A percentile compares a stretch with the other conserved stretches of the same genome.
These are phyloP conservation scores for Sarocladiaceae sp. DNA, from an alignment of 2,329 filamentous ascomycete genomes.

Conservation along the genomic window DNA sequence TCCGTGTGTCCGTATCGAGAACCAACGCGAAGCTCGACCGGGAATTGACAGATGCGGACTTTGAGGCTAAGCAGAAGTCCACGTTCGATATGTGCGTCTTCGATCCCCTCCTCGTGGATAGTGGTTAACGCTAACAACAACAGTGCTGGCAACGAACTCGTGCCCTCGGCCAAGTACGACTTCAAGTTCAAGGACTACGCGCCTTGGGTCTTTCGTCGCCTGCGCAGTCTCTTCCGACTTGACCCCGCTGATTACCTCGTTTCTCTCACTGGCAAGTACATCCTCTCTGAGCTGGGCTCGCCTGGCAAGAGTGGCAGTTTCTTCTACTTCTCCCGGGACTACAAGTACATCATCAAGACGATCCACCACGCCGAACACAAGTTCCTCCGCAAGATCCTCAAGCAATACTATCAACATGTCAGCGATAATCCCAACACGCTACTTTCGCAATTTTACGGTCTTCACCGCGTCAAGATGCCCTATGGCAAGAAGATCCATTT, in stretches of 20 bases:
- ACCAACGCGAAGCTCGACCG: slow-evolving; percentile 96
- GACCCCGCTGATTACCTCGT: slow-evolving; percentile 98
- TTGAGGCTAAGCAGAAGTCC: slow-evolving; percentile 91
- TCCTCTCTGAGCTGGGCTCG: slow-evolving; percentile 91
- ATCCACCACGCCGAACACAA: slow-evolving; percentile 95
- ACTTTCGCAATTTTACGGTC: slow-evolving; percentile 93
- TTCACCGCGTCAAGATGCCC: slow-evolving; percentile 96
- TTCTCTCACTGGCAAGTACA: slow-evolving; percentile 97
- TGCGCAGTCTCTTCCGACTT: slow-evolving; percentile 79
- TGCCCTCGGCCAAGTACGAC: slow-evolving; percentile 97
- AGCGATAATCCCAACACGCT: slow-evolving; percentile 91
- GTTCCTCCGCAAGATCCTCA: slow-evolving; percentile 74
- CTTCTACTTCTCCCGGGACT: slow-evolving; percentile 98
- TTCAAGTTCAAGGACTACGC: slow-evolving; percentile 99
- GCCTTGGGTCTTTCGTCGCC: slow-evolving; percentile 96
- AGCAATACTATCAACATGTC: slow-evolving; percentile 91
- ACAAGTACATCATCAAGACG: slow-evolving; percentile 99
- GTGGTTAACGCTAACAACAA: slow-evolving; percentile 13
- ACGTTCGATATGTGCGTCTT: slow-evolving; percentile 88
- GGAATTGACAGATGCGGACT: slow-evolving; percentile 83
- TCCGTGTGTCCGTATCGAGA: slow-evolving; percentile 91
- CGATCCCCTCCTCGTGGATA: background rate
- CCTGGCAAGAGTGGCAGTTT: slow-evolving; percentile 98
- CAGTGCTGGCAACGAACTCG: slow-evolving; percentile 91
- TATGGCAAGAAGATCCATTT: slow-evolving; percentile 99